Percentiles rank a stretch among this genome's conserved stretches.
phyloP scores from a whole-genome alignment of 108 stramenopile genomes.

The Nitzschia sp. region DNA sequence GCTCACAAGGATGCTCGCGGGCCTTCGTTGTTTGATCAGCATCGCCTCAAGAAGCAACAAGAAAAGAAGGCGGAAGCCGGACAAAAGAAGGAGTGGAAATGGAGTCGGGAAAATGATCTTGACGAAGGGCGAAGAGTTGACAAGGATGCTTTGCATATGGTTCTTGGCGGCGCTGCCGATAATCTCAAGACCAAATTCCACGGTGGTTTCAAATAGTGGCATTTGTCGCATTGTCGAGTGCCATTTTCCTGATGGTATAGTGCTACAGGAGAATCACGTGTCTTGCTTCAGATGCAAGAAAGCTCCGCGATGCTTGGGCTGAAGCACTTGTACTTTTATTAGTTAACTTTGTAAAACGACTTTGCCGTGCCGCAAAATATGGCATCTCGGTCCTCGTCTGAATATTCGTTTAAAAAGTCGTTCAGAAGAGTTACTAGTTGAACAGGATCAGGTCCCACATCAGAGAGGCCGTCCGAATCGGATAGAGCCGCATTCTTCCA shows the following conservation, averaged over 20 bases:
- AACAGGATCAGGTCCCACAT: constrained; percentile 62
- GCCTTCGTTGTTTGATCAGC: constrained; percentile 72
- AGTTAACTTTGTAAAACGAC: constrained; percentile 53
- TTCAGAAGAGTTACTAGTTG: constrained; percentile 48
- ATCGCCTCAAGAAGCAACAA: constrained; percentile 50
- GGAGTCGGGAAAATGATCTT: constrained; percentile 77
- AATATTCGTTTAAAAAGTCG: constrained; percentile 52
- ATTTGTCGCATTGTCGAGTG: too few relatives aligned
- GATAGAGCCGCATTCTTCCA: constrained; percentile 61
- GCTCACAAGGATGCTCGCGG: constrained; percentile 75
- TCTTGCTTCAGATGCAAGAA: background rate
- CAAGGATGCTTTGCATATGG: constrained; percentile 76
- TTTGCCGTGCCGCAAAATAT: constrained; percentile 64
- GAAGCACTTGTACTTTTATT: background rate
- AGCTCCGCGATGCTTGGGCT: background rate
- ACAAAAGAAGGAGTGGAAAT: constrained; percentile 55
- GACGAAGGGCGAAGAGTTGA: constrained; percentile 86
- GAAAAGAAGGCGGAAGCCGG: constrained; percentile 43
- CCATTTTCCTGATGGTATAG: too few relatives aligned
- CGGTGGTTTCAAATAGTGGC: constrained; percentile 45
- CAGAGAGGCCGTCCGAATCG: constrained; percentile 54
- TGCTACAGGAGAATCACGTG: too few relatives aligned
- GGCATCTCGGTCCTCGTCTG: constrained; percentile 46
- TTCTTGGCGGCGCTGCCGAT: constrained; percentile 73
- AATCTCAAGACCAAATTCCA: constrained; percentile 81